Evolutionary conservation across 164 flowering plant genomes (phyloP).

Genomic region (Umbilicus rupestris): DNA sequence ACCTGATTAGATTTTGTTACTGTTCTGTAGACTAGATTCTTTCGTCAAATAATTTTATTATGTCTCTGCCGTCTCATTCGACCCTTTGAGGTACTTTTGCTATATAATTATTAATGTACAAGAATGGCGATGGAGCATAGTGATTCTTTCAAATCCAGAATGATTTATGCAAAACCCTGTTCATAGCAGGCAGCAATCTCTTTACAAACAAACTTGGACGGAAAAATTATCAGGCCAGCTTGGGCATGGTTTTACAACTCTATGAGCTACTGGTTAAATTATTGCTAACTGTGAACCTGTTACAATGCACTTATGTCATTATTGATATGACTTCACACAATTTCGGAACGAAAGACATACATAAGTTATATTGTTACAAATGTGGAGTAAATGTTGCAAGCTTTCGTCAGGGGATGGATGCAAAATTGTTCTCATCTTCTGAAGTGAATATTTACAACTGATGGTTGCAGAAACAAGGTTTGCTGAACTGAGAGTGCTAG

Average conservation of each 20-base stretch:
- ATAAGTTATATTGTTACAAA: not conserved
- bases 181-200: too few relatives aligned
- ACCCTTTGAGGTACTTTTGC: too few relatives aligned
- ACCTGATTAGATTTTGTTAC: too few relatives aligned
- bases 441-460: slow-evolving; percentile 87
- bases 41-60: too few relatives aligned
- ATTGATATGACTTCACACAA: not conserved
- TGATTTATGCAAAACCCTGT: too few relatives aligned
- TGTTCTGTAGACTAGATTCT: too few relatives aligned
- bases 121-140: too few relatives aligned
- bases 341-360: not conserved
- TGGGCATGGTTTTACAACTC: not conserved
- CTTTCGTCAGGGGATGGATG: not conserved
- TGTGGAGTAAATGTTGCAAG: not conserved
- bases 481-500: slow-evolving; percentile 85
- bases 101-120: too few relatives aligned
- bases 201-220: too few relatives aligned
- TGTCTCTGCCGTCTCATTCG: too few relatives aligned
- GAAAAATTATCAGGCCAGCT: not conserved
- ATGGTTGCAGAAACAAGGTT: slow-evolving; percentile 59
- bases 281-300: too few relatives aligned
- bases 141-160: too few relatives aligned
- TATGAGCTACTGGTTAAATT: not conserved
- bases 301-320: not conserved
- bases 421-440: slow-evolving; percentile 34